These are phyloP conservation scores for Pseudohalonectria lignicola DNA, from an alignment of 2,329 filamentous ascomycete genomes.

Conservation along the genomic window DNA sequence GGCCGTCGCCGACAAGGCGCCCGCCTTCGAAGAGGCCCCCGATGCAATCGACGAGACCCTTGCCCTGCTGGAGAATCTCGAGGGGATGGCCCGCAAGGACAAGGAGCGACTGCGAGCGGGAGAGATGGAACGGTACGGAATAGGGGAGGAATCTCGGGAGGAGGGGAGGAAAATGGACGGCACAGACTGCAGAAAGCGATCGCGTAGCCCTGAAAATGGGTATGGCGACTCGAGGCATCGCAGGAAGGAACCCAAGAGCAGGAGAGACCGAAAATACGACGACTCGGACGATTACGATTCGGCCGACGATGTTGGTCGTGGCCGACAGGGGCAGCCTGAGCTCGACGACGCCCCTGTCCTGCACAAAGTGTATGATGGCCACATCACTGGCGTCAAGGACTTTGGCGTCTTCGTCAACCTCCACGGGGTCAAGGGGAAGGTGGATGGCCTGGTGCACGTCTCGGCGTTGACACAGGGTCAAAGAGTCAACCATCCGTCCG, in stretches of 20 bases:
- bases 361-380: conserved; percentile 82
- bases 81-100: conserved; percentile 43
- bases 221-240: conserved; percentile 39
- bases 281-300: conserved; percentile 36
- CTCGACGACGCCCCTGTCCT: conserved; percentile 72
- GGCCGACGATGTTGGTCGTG: conserved; percentile 30
- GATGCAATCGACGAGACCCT: conserved; percentile 88
- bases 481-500: conserved; percentile 84
- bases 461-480: conserved; percentile 78
- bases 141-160: too few relatives aligned
- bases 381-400: conserved; percentile 85
- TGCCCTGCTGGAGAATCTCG: conserved; percentile 78
- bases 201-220: conserved; percentile 36
- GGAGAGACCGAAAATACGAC: conserved; percentile 26
- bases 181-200: conserved; percentile 33
- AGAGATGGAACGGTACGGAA: conserved; percentile 6
- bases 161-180: conserved; percentile 3
- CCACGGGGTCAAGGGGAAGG: conserved; percentile 75
- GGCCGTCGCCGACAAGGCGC: conserved; percentile 68
- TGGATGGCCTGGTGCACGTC: conserved; percentile 88
- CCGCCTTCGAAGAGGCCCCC: conserved; percentile 13
- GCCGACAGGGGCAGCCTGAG: conserved; percentile 56
- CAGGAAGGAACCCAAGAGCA: conserved; percentile 28
- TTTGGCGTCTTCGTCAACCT: conserved; percentile 94
- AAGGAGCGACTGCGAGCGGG: conserved; percentile 22